Evolutionary conservation across 2,329 filamentous ascomycete species (phyloP), one percentile per base, ranked within the genome.

Genomic region (Cytospora mali): DNA sequence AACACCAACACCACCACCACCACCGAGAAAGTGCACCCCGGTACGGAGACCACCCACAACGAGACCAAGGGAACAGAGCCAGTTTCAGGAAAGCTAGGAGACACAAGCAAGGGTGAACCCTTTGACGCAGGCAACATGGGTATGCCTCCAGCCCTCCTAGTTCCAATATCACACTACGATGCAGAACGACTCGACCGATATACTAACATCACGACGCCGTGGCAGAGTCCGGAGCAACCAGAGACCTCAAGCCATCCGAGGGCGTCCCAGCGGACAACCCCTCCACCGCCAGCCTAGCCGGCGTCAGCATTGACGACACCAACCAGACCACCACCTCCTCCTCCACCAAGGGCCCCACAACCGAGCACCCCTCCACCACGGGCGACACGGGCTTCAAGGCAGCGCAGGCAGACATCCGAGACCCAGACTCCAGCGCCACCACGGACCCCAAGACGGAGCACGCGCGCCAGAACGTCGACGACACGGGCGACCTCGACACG

Each of bases 71-170:
- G 63, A 14, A 54, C 76, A 53, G 92, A 96, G 76, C 92, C 92
- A 21, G 74, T 93, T 51, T 89, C 90, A 23, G 92, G 92, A 25
- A 78, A 85, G 57, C 78, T 82, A 62, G 92, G 92, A 46, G 79
- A 88, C 72, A 89, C 90, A 5, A 81, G 82, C 27, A 81, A 80
- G 50, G 85, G 84, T 14, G 88, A 94, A 73, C 92, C 92, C 0
- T 96, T 88, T 69, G 92, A 95, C 71, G 86, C 86, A 62, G 92
- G 92, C 55, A 95, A 95, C 73, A 76, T 84, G n/a, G 81, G 85
- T 79, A 83, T 29, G 63, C 27, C 3, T 3, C 16, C 21, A 11
- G 11, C 21, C n/a, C 35, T 25, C 2, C 4, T 29, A n/a, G 14
- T n/a, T 9, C 5, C 27, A 29, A 14, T 5, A 1, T 16, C 6